Base-by-base conservation (phyloP, 345 rosid species). In the Gossypium ekmanianum region DNA sequence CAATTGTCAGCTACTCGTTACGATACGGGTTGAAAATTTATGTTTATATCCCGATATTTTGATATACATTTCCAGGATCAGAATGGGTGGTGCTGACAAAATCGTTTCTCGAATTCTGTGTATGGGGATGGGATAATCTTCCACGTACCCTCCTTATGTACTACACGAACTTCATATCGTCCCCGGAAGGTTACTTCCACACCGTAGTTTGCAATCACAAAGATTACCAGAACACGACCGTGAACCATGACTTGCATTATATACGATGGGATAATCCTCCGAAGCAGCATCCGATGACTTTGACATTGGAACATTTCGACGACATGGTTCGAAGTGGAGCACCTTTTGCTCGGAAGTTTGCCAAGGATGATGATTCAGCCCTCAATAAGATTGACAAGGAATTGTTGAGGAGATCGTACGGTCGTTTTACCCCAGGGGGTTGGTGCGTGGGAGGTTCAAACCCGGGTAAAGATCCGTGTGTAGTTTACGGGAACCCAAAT, bases 61-160 rank as follows among this genome's bases (percentile, higher is more conserved):
- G 17, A 43, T 48, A 64, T 72, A 74, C 61, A 16, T 70, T 63
- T 76, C 73, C 81, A 94, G 98, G 98, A 3, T 94, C 98, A 4
- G 86, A 82, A 58, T 91, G 95, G 82, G 90, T 91, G 74, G 81
- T 87, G 26, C 75, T 94, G 78, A 88, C 97, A 1, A 92, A 86
- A 81, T 77, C 97, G 20, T 92, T 94, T 85, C 91, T 94, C 5
- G 96, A 94, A 68, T 91, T 92, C 81, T 92, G 97, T 48, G 78
- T 94, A 7, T 89, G 94, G 94, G 98, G 98, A 76, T 92, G 98
- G 97, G 97, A 92, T 79, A 94, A 94, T 85, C 94, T 94, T 55
- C 98, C 98, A 45, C 92, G 98, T 20, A 92, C 92, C 3, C 88
- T 94, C 45, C 87, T 92, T 56, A 94, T 94, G 98, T 92, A 94